Evolutionary conservation across 164 flowering plant genomes (phyloP), one percentile per base, ranked within the genome.

Genomic region (Saururus chinensis): DNA sequence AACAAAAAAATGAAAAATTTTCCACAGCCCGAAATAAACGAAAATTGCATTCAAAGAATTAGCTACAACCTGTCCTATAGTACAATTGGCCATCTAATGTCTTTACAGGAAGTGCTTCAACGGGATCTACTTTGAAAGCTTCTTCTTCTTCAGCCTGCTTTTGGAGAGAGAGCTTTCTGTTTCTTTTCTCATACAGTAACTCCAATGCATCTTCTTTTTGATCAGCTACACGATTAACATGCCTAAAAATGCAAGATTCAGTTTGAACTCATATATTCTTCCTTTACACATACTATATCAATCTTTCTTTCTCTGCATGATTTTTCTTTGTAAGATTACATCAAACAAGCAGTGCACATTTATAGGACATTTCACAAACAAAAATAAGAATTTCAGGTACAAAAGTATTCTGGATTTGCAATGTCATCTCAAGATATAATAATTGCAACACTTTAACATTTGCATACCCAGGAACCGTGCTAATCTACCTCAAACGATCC

Each of bases 31-130:
- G 1, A 13, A 40, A 14, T 14, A 57, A 7, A 1, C 12, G n/a
- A 60, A n/a, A 53, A 51, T 19, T 11, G 23, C 6, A 19, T 6
- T 14, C n/a, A 26, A 21, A 16, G 23, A 62, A 4, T 11, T 53
- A 9, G 11, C 30, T 24, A 48, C 19, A 67, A 89, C 98, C 72
- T 57, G 77, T 84, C 41, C 82, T 82, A 63, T 82, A 95, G 51
- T 73, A 64, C 41, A 91, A 73, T 40, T 77, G 53, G 25, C 99
- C 99, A 71, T 86, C 97, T 30, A 82, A 68, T 19, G 87, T 79
- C 75, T 91, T 95, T 57, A 86, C 73, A n/a, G 99, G 96, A 66
- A 95, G 96, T 10, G 80, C 96, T 68, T 91, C 90, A 16, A 82
- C 91, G 21, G 70, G 92, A 73, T 87, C 99, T 59, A 88, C 85